Conservation (phyloP, 306 rosid species). For the Trifolium fragiferum region DNA sequence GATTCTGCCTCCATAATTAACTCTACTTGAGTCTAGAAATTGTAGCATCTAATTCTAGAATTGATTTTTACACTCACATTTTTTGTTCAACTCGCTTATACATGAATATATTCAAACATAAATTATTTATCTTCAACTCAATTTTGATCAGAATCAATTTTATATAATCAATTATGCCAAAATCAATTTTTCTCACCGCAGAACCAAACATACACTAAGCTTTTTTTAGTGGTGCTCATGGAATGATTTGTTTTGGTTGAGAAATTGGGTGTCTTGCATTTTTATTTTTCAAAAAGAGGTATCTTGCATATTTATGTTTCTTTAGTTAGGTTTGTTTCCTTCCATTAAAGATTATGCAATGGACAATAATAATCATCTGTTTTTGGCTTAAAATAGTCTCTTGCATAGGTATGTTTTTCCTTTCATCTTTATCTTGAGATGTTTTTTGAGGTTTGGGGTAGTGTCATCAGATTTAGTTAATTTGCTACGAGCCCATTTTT, state of each 20-base stretch:
- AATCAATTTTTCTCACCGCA: too few species aligned
- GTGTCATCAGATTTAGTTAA: neutral
- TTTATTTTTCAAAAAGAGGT: neutral
- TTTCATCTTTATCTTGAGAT: neutral
- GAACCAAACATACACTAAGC: too few species aligned
- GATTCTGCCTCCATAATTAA: too few species aligned
- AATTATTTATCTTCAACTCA: too few species aligned
- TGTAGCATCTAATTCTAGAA: neutral
- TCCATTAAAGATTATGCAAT: neutral
- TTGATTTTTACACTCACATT: neutral
- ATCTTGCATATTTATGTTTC: neutral
- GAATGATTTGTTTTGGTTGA: slow-evolving; percentile 12
- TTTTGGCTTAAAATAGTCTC: neutral
- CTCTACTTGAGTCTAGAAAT: too few species aligned
- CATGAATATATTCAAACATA: neutral
- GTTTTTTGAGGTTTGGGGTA: neutral
- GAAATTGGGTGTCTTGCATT: slow-evolving; percentile 5
- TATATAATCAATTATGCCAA: too few species aligned
- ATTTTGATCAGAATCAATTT: too few species aligned
- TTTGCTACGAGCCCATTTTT: too few species aligned
- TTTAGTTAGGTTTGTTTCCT: slow-evolving; percentile 10
- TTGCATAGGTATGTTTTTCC: neutral
- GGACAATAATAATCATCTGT: neutral
- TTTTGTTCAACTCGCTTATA: too few species aligned
- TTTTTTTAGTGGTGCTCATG: neutral